phyloP scores from a whole-genome alignment of 106 monocot species.

The Dioscorea dumetorum region DNA sequence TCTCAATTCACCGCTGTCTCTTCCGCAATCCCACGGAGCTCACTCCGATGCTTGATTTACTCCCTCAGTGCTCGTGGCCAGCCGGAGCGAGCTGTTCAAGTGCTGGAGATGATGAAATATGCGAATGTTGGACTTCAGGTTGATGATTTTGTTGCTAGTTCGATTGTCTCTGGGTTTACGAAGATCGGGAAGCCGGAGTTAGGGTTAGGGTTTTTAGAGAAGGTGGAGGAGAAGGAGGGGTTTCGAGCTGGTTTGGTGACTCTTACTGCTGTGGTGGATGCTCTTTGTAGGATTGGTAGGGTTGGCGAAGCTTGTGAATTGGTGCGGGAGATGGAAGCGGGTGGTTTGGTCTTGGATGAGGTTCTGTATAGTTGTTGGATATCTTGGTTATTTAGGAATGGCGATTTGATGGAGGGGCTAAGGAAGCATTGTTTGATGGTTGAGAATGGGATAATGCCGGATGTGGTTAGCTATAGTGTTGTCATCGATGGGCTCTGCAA shows the following conservation, averaged over 20 bases:
- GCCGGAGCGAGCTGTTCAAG: constrained; percentile 55
- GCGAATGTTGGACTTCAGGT: constrained; percentile 21
- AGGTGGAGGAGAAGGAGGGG: constrained; percentile 8
- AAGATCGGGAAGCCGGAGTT: constrained; percentile 34
- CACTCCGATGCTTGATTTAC: constrained; percentile 30
- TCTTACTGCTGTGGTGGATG: constrained; percentile 45
- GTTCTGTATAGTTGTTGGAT: constrained; percentile 50
- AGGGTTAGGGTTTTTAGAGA: constrained; percentile 38
- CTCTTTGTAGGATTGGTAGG: constrained; percentile 39
- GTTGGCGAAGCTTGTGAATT: constrained; percentile 39
- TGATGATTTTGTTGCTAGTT: constrained; percentile 49
- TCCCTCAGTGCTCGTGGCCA: constrained; percentile 29
- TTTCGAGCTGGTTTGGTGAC: constrained; percentile 53
- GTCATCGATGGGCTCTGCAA: constrained; percentile 62
- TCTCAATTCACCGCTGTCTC: constrained; percentile 45
- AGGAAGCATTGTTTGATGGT: constrained; percentile 38
- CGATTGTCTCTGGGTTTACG: constrained; percentile 55
- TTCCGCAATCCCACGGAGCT: too few relatives aligned
- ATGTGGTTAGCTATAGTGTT: constrained; percentile 47
- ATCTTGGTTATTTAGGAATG: constrained; percentile 35
- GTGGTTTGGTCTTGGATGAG: constrained; percentile 38
- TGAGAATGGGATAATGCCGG: constrained; percentile 37
- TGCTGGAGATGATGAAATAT: constrained; percentile 41
- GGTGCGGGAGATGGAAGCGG: constrained; percentile 34
- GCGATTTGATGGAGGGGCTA: constrained; percentile 44